Percentiles rank a stretch among this genome's conserved stretches.
phyloP scores from a whole-genome alignment of 176 grass and related monocot species.

The Zea luxurians region DNA sequence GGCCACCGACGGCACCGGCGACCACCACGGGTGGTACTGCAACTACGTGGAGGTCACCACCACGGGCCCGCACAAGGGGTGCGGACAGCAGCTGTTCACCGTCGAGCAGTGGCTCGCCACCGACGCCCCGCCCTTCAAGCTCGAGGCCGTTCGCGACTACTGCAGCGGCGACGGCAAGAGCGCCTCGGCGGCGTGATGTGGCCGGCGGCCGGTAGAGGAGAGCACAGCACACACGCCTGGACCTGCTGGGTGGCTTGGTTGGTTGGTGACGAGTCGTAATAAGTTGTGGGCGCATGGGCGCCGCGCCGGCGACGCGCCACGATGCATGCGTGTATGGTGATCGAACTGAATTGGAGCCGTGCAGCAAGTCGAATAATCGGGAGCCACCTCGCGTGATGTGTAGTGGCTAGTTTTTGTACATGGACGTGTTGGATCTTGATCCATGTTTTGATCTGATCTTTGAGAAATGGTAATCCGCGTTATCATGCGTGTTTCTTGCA shows the following conservation, averaged over 20 bases:
- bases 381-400: background rate
- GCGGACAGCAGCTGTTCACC: slow-evolving; percentile 68
- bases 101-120: slow-evolving; percentile 95
- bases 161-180: slow-evolving; percentile 31
- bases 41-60: slow-evolving; percentile 87
- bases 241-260: too few species aligned
- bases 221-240: background rate
- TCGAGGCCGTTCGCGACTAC: slow-evolving; percentile 48
- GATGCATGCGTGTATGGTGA: background rate
- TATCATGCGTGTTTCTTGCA: background rate
- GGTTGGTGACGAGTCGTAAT: background rate
- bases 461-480: slow-evolving; percentile 7
- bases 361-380: slow-evolving; percentile 29
- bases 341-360: background rate
- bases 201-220: background rate
- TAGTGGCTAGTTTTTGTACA: background rate
- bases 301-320: background rate
- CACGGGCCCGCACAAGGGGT: slow-evolving; percentile 69
- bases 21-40: slow-evolving; percentile 94
- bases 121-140: slow-evolving; percentile 62
- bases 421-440: background rate
- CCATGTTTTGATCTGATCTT: background rate
- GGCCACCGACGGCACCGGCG: slow-evolving; percentile 64
- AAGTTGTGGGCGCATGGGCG: background rate
- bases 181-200: background rate